Evolutionary conservation across 192 early-diverging fungal species (phyloP).

Genomic region (Diversispora eburnea): DNA sequence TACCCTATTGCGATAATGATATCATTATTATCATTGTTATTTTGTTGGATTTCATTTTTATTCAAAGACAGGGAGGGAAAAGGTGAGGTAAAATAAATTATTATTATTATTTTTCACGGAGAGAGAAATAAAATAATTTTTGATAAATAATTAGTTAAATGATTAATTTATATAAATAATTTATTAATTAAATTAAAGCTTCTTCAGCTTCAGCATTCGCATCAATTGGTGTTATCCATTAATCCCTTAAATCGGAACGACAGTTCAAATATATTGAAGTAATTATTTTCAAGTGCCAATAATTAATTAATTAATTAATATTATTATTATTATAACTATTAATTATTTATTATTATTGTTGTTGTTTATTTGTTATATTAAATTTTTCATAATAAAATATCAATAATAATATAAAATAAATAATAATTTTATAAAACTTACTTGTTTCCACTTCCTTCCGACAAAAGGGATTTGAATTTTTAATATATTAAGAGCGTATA

Average conservation of each 20-base stretch:
- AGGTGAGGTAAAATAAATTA: too few relatives aligned
- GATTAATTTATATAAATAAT: background rate
- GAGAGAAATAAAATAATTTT: too few relatives aligned
- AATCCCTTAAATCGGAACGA: constrained; percentile 59
- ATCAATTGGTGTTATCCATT: constrained; percentile 66
- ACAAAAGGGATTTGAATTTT: constrained; percentile 78
- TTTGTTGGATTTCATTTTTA: too few relatives aligned
- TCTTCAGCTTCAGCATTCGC: constrained; percentile 70
- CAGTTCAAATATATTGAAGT: constrained; percentile 69
- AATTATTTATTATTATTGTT: too few relatives aligned
- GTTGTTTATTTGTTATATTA: background rate
- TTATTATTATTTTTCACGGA: too few relatives aligned
- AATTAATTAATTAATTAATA: too few relatives aligned
- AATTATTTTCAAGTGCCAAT: constrained; percentile 78
- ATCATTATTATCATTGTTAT: too few relatives aligned
- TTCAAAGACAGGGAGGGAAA: too few relatives aligned
- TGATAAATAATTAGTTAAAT: constrained; percentile 5
- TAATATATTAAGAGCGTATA: constrained; percentile 75
- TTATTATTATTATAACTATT: too few relatives aligned
- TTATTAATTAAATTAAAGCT: constrained; percentile 37
- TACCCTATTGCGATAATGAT: too few relatives aligned
- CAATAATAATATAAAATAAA: background rate
- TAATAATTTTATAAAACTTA: constrained; percentile 25
- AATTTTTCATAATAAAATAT: background rate
- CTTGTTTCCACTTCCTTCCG: constrained; percentile 78